Base-by-base conservation (phyloP, 2,329 filamentous ascomycete species). In the Ceratocystiopsis brevicomis region DNA sequence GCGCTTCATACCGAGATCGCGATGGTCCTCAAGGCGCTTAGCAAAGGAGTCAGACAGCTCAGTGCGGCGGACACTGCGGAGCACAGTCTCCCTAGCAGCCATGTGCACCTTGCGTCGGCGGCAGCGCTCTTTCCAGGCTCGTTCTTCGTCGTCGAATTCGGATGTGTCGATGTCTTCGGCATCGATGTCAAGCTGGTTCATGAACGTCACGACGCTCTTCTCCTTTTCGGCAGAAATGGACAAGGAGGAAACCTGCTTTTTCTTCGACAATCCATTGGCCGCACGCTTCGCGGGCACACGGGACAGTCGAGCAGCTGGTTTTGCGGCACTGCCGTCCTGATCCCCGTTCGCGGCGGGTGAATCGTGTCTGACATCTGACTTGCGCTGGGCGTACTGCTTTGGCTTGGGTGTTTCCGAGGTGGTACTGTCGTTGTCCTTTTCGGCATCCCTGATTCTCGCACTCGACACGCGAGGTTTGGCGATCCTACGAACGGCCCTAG, bases 91-190 rank as follows among this genome's bases (percentile, higher is more conserved):
- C 0, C 63, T 60, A 5, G 69, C 63, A 38, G 77, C 70, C 46
- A 85, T 66, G 33, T 84, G 72, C 17, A 77, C 63, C 32, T 73
- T 71, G 41, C 86, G 80, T 60, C 86, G 90, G 48, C 70, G 68
- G 34, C 65, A 52, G 50, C 64, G 64, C 61, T 81, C 56, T 62
- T 72, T 57, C 58, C 69, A 78, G 8, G 62, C 57, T 6, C 59
- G 52, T 38, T 58, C 52, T 44, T 68, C 65, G 6, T 64, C 59
- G 37, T 63, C 60, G 34, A 64, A 64, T 37, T 68, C 65, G 11
- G 58, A 48, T 1, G 59, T 54, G 25, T 68, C 62, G 13, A 65
- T 62, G 41, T 70, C 45, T 19, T 47, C 45, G 12, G 34, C 35
- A n/a, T 45, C 45, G 16, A 45, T 45, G 6, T 44, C 43, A 5